These are phyloP conservation scores for Arctium minus DNA, from an alignment of 129 eudicot genomes.

Conservation along the genomic window DNA sequence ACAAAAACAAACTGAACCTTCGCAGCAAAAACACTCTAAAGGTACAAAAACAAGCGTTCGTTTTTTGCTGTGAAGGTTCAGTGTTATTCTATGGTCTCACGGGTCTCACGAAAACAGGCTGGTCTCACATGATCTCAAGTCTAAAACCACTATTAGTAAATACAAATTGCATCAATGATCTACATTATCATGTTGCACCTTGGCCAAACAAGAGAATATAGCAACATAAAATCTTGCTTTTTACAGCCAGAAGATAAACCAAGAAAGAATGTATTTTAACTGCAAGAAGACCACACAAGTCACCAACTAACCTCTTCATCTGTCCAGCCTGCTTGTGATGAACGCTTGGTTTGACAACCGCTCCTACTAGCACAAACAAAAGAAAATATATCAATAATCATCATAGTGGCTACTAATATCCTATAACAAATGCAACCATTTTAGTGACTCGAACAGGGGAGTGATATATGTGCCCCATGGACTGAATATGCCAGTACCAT, in stretches of 20 bases:
- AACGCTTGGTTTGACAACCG: constrained; percentile 50
- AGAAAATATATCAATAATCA: not conserved
- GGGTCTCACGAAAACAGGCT: too few species aligned
- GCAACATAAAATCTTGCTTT: not conserved
- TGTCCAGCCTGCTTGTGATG: constrained; percentile 93
- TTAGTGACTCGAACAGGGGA: not conserved
- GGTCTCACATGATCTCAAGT: too few species aligned
- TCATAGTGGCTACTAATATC: not conserved
- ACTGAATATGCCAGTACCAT: not conserved
- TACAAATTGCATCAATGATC: not conserved
- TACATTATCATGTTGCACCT: not conserved
- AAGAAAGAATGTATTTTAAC: not conserved
- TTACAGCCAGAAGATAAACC: constrained; percentile 4
- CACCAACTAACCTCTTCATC: constrained; percentile 68
- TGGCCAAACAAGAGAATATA: not conserved
- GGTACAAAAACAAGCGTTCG: too few species aligned
- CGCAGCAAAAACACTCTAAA: too few species aligned
- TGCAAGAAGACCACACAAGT: not conserved
- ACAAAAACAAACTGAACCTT: too few species aligned
- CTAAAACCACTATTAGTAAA: not conserved
- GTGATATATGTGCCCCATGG: not conserved
- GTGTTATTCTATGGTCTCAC: too few species aligned
- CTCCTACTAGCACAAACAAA: constrained; percentile 27
- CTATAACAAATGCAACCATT: not conserved
- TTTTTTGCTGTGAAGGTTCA: too few species aligned